Evolutionary conservation across 2,329 filamentous ascomycete genomes (phyloP), one percentile per base, ranked within the genome.

Genomic region (Didymella sp.): DNA sequence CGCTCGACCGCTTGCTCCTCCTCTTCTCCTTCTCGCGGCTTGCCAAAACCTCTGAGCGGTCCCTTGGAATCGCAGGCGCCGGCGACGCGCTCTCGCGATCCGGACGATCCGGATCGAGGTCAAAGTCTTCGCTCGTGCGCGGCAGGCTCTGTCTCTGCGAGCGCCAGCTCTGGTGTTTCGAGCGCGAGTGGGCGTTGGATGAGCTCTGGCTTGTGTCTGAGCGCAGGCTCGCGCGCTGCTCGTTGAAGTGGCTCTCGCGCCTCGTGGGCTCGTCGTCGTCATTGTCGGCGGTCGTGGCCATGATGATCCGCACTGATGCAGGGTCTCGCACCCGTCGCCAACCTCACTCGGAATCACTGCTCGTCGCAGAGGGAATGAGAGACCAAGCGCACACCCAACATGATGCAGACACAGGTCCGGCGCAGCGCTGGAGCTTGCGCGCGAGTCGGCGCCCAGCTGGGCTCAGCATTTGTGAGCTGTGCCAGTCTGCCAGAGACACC

Each of bases 181-280:
- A 59, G 24, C 58, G 61, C 17, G 49, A 47, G 24, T 45, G 62
- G 15, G 64, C 57, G 48, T 56, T 61, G 19, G 59, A 53, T 2
- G 67, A 67, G 5, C 35, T 51, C 15, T 53, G 56, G 13, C 59
- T 67, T 59, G 48, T 66, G 69, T 42, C 58, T 3, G 71, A 73
- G 6, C 44, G 55, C 40, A 58, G 40, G 24, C 49, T 52, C 4
- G 74, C 74, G 60, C 72, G 72, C 60, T 76, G 73, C 49, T 73
- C 68, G 61, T 70, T 71, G 63, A 69, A 76, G 57, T 75, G 69
- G 38, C 58, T 64, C 8, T 70, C 63, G 62, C 72, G 70, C 53
- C 58, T 63, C 13, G 63, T 62, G 8, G 62, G 53, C 21, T 66
- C 64, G 30, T 73, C 66, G 28, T 73, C 68, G 51, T 27, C 25